Base-by-base conservation (phyloP, 2,329 filamentous ascomycete species). In the Teratosphaeriaceae sp. region DNA sequence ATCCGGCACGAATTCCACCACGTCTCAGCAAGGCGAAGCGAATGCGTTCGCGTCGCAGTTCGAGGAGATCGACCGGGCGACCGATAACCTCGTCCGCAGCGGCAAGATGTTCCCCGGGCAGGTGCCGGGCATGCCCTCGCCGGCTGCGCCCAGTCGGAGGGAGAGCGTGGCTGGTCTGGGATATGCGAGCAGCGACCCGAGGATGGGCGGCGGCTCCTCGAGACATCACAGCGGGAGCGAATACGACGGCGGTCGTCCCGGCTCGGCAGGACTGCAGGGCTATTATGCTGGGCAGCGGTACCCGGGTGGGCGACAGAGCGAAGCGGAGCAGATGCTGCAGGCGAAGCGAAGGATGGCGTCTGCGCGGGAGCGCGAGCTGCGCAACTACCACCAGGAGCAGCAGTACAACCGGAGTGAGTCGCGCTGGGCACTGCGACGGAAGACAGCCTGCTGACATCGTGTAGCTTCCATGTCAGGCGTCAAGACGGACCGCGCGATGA, bases 301-400 rank as follows among this genome's bases (percentile, higher is more conserved):
- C 70, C 88, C 90, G 70, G 80, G 75, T 74, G 80, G 75, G 74
- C 88, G 75, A 71, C 88, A 77, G 71, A 89, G 78, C 75, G 92
- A 97, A 74, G 87, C 88, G 68, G 92, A 97, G 73, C 89, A 96
- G 73, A 88, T 96, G 81, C 87, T 95, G 78, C 92, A 97, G 80
- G 89, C 88, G 61, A 97, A 97, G 79, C 88, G 92, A 74, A 85
- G 90, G 76, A 94, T 97, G 87, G 92, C 92, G 63, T 92, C 92
- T 67, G 92, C 97, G 74, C 87, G 92, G 71, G 92, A 98, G 76
- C 86, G 90, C 71, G 92, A 98, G 75, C 83, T 98, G 69, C 88
- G 92, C 71, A 98, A 97, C 73, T 95, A 97, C 73, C 92, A 98
- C 74, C 94, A 96, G 73, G 92, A 98, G 80, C 92, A 98, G 80